These are phyloP conservation scores for Juglanconis juglandina DNA, from an alignment of 2,329 filamentous ascomycete species.

Conservation along the genomic window DNA sequence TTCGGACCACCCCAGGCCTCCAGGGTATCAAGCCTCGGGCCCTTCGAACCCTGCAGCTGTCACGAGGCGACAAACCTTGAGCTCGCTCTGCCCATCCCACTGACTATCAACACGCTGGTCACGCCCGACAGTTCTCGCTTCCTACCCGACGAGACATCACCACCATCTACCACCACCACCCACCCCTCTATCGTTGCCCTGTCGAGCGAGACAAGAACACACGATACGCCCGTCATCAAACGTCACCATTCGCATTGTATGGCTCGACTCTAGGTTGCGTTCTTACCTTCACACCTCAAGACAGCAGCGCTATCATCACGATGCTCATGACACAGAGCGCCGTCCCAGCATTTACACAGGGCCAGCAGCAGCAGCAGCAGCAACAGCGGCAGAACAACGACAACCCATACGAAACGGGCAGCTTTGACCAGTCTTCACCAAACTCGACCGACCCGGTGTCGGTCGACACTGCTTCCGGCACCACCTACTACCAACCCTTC, in stretches of 20 bases:
- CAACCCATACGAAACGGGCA: slow-evolving; percentile 1
- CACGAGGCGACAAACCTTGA: not conserved
- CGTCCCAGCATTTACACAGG: slow-evolving; percentile 43
- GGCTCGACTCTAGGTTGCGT: slow-evolving; percentile 9
- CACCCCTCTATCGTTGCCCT: not conserved
- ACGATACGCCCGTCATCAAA: not conserved
- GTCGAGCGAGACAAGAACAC: not conserved
- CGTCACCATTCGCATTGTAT: slow-evolving; percentile 16
- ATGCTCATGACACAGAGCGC: slow-evolving; percentile 54
- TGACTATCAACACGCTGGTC: not conserved
- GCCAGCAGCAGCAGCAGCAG: slow-evolving; percentile 39
- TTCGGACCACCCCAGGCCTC: not conserved
- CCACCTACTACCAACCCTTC: slow-evolving; percentile 27
- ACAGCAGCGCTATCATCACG: slow-evolving; percentile 30
- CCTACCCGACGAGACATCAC: not conserved
- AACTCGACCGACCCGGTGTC: slow-evolving; percentile 15
- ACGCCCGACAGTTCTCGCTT: not conserved
- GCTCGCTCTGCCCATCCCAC: not conserved
- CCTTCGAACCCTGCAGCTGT: not conserved
- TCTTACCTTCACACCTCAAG: not conserved
- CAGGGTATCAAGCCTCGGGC: not conserved
- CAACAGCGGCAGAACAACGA: slow-evolving; percentile 32
- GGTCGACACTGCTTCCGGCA: slow-evolving; percentile 21
- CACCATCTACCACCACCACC: not conserved
- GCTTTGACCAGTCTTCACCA: slow-evolving; percentile 20